Percentiles rank a stretch among this genome's conserved stretches.
These are phyloP conservation scores for Pythium chondricola DNA, from an alignment of 352 stramenopile genomes.

Conservation along the genomic window DNA sequence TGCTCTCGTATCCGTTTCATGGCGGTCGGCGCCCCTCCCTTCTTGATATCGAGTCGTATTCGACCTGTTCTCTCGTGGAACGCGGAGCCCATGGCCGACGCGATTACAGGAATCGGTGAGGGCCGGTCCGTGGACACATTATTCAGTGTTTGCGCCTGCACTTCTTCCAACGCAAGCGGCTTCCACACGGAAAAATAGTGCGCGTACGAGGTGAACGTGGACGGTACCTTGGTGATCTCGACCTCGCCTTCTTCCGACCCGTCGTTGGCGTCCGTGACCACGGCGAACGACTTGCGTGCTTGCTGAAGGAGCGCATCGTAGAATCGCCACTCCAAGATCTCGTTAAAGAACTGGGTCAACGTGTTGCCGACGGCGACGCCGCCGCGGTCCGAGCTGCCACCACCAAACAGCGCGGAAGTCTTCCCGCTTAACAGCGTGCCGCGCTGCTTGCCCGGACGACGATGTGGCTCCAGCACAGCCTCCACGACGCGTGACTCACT, in stretches of 20 bases:
- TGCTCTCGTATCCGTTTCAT: conserved; percentile 26
- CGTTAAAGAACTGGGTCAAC: conserved; percentile 75
- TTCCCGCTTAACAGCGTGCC: too few relatives aligned
- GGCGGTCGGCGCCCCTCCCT: conserved; percentile 20
- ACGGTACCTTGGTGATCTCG: conserved; percentile 61
- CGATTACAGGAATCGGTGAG: conserved; percentile 34
- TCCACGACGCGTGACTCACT: conserved; percentile 19
- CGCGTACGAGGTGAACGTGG: conserved; percentile 80
- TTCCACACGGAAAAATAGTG: conserved; percentile 89
- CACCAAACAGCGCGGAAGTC: too few relatives aligned
- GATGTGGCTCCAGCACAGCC: conserved; percentile 40
- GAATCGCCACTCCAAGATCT: conserved; percentile 82
- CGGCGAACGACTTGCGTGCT: conserved; percentile 37
- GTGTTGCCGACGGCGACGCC: conserved; percentile 37
- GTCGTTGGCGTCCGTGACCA: conserved; percentile 48
- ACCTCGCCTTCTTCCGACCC: conserved; percentile 74
- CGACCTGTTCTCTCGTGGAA: conserved; percentile 67
- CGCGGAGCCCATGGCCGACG: conserved; percentile 35
- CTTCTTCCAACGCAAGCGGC: conserved; percentile 78
- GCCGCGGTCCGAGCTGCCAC: background rate
- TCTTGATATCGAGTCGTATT: conserved; percentile 60
- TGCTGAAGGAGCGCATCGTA: conserved; percentile 53
- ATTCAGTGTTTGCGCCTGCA: conserved; percentile 84
- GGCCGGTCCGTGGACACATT: conserved; percentile 62
- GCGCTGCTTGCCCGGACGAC: conserved; percentile 59